A percentile compares a stretch with the other conserved stretches of the same genome.
phyloP scores from a whole-genome alignment of 108 stramenopile species.

The Skeletonema potamos region DNA sequence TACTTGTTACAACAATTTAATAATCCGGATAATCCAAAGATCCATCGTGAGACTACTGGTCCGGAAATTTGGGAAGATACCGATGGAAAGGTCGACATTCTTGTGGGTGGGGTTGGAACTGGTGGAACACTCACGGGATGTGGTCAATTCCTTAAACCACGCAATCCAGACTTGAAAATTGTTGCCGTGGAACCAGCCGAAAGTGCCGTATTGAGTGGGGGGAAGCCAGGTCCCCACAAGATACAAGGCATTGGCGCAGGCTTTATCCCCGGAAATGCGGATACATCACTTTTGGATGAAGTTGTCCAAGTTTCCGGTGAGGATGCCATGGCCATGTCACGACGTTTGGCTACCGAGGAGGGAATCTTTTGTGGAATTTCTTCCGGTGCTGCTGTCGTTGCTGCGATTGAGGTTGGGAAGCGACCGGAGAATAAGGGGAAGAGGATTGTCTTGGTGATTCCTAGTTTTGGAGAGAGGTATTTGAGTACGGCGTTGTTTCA shows the following conservation, averaged over 20 bases:
- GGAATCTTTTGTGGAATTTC: slow-evolving; percentile 79
- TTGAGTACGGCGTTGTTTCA: slow-evolving; percentile 76
- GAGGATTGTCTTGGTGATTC: slow-evolving; percentile 67
- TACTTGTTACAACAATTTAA: slow-evolving; percentile 91
- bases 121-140: slow-evolving; percentile 84
- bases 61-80: slow-evolving; percentile 82
- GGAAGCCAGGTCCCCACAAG: slow-evolving; percentile 83
- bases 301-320: slow-evolving; percentile 61
- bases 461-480: slow-evolving; percentile 74
- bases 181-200: slow-evolving; percentile 78
- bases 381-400: slow-evolving; percentile 68
- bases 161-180: slow-evolving; percentile 70
- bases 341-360: slow-evolving; percentile 62
- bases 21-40: slow-evolving; percentile 92
- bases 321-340: slow-evolving; percentile 68
- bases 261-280: slow-evolving; percentile 86
- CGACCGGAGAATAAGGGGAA: slow-evolving; percentile 73
- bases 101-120: slow-evolving; percentile 88
- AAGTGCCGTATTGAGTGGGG: slow-evolving; percentile 69
- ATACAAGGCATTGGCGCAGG: slow-evolving; percentile 92
- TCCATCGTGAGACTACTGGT: slow-evolving; percentile 82
- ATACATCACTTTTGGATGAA: slow-evolving; percentile 74
- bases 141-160: slow-evolving; percentile 70
- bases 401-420: slow-evolving; percentile 64
- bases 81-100: slow-evolving; percentile 77